A percentile compares a stretch with the other conserved stretches of the same genome.
phyloP scores from a whole-genome alignment of 192 early-diverging fungal species.

The Gamsiella multidivaricata region DNA sequence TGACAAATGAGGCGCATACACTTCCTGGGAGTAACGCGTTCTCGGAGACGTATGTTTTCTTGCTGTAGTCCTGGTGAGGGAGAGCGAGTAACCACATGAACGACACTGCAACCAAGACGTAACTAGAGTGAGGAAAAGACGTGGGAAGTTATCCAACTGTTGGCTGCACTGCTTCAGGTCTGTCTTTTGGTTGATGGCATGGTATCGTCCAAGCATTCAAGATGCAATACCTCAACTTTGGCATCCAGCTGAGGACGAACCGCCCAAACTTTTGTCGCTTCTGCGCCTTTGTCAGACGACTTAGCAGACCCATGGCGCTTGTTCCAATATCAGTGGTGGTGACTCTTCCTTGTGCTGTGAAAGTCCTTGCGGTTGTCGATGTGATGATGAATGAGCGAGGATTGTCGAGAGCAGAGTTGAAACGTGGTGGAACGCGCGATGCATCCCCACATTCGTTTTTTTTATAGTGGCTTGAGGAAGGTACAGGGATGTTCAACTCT shows the following conservation, averaged over 20 bases:
- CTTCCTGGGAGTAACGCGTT: slow-evolving; percentile 81
- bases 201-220: too few relatives aligned
- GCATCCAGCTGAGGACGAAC: slow-evolving; percentile 44
- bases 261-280: slow-evolving; percentile 35
- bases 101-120: slow-evolving; percentile 67
- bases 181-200: too few relatives aligned
- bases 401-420: too few relatives aligned
- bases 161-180: too few relatives aligned
- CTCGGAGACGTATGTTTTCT: slow-evolving; percentile 78
- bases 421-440: too few relatives aligned
- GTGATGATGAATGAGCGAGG: not conserved
- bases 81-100: slow-evolving; percentile 73
- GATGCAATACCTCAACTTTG: slow-evolving; percentile 38
- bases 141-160: not conserved
- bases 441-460: not conserved
- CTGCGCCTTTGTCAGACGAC: slow-evolving; percentile 40
- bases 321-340: too few relatives aligned
- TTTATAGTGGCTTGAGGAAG: not conserved
- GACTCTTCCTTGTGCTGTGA: not conserved
- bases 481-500: too few relatives aligned
- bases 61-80: slow-evolving; percentile 71
- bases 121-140: slow-evolving; percentile 41
- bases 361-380: not conserved
- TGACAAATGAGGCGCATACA: slow-evolving; percentile 55
- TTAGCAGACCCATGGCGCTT: slow-evolving; percentile 26